Conservation (phyloP, 805 yeast species). For the Wickerhamomyces canadensis region DNA sequence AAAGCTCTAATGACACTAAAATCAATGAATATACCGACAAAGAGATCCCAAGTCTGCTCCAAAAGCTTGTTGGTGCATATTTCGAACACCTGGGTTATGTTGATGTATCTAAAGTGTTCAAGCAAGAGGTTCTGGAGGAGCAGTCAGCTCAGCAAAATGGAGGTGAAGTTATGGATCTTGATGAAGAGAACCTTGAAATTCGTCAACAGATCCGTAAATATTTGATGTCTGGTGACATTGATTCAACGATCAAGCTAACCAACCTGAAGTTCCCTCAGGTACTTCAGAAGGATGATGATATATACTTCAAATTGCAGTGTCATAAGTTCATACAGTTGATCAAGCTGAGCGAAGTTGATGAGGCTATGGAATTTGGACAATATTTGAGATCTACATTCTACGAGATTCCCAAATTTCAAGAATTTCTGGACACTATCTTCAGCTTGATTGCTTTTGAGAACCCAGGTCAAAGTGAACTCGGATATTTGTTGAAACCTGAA, state of each 20-base stretch:
- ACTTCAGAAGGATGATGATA: slow-evolving; percentile 25
- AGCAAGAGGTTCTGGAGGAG: slow-evolving; percentile 37
- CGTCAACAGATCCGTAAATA: slow-evolving; percentile 40
- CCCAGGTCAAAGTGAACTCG: slow-evolving; percentile 36
- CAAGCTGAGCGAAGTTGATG: slow-evolving; percentile 21
- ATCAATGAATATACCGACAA: slow-evolving; percentile 10
- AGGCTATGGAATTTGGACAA: slow-evolving; percentile 37
- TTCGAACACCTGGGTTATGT: slow-evolving; percentile 54
- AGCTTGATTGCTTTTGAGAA: slow-evolving; percentile 48
- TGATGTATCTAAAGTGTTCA: slow-evolving; percentile 47
- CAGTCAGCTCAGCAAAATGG: slow-evolving; percentile 2
- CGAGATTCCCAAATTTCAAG: slow-evolving; percentile 28
- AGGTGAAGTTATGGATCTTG: slow-evolving; percentile 22
- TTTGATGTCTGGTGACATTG: slow-evolving; percentile 39
- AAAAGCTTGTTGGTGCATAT: slow-evolving; percentile 38
- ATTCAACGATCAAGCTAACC: slow-evolving; percentile 18
- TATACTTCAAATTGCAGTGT: slow-evolving; percentile 38
- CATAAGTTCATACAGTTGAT: slow-evolving; percentile 38
- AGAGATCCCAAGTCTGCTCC: slow-evolving; percentile 24
- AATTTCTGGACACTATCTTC: slow-evolving; percentile 40
- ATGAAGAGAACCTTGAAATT: slow-evolving; percentile 31
- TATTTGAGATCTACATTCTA: slow-evolving; percentile 28
- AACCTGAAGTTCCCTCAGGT: slow-evolving; percentile 32
- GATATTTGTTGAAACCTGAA: slow-evolving; percentile 29
- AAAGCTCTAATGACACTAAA: slow-evolving; percentile 8